phyloP scores from a whole-genome alignment of 2,329 filamentous ascomycete genomes.

The Neocatenulostroma microsporum region DNA sequence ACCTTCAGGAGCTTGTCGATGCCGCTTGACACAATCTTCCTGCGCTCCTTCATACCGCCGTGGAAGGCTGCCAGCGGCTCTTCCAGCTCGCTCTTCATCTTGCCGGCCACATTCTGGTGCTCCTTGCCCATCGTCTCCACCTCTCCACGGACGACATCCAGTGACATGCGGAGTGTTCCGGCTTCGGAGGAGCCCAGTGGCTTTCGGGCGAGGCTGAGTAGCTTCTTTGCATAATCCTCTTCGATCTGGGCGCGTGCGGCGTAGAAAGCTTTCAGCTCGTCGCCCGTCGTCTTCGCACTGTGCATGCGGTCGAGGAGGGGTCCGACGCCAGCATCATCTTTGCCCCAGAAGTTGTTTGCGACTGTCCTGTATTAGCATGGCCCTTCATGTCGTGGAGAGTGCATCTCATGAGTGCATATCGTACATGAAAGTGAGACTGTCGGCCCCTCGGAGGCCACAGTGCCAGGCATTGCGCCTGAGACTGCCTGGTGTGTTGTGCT shows the following conservation, averaged over 20 bases:
- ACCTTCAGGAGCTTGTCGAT: constrained; percentile 91
- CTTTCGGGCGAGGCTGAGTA: constrained; percentile 79
- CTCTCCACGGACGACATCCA: constrained; percentile 82
- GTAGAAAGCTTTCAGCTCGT: constrained; percentile 91
- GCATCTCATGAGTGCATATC: no score
- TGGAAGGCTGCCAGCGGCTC: constrained; percentile 87
- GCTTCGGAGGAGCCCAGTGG: constrained; percentile 79
- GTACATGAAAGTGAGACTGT: constrained; percentile 32
- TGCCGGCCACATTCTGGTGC: constrained; percentile 77
- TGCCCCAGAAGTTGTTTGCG: constrained; percentile 99
- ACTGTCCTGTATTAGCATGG: no score
- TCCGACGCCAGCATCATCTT: constrained; percentile 90
- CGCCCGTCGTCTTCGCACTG: constrained; percentile 85
- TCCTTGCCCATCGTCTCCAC: constrained; percentile 91
- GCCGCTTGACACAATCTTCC: constrained; percentile 90
- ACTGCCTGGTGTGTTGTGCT: background rate
- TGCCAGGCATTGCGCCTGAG: constrained; percentile 26
- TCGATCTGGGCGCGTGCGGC: constrained; percentile 84
- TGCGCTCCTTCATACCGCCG: constrained; percentile 88
- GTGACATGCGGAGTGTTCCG: constrained; percentile 71
- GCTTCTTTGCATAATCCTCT: constrained; percentile 89
- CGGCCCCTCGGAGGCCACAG: constrained; percentile 27
- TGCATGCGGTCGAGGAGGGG: constrained; percentile 93
- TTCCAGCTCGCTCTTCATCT: constrained; percentile 95
- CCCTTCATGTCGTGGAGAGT: no score